Evolutionary conservation across 805 yeast species (phyloP), one percentile per base, ranked within the genome.

Genomic region (Lipomyces anomalus): DNA sequence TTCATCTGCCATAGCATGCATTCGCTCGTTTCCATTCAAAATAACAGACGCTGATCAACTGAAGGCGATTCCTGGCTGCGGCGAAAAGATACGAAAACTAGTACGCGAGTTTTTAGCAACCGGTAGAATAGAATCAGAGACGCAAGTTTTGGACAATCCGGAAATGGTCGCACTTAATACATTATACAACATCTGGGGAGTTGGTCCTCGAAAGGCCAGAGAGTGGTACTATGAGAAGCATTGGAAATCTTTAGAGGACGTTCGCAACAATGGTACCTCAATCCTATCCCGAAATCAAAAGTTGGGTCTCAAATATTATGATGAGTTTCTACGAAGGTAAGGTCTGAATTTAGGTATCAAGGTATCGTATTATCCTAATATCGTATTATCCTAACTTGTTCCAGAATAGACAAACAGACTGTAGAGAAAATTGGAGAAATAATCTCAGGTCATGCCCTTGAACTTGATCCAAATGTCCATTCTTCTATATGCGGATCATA

Each of bases 101-200:
- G 49, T 44, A 18, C 29, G 33, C 7, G 57, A 53, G 32, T 53
- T 36, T 39, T 28, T 48, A 22, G 22, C 35, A n/a, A 47, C 55
- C 7, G 57, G 57, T 2, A 38, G 33, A 18, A 38, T 53, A 9
- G 45, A 36, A 13, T 51, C 56, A 24, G 55, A 50, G 30, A 29
- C 37, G n/a, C 17, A n/a, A 21, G 28, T n/a, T 21, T 20, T 29
- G n/a, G 33, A 44, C 13, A 20, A 35, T n/a, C 41, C 42, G 1
- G 49, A 53, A 22, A 18, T 43, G 32, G 41, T 43, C 23, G 46
- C 50, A 3, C 28, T 44, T 26, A 41, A 48, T 29, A 29, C 30
- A 13, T 26, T 53, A 20, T 37, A 39, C 36, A 36, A 48, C 20
- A 48, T 53, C 6, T 53, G 57, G 51, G 57, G 57, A 18, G 57